These are phyloP conservation scores for Paralagenidium karlingii DNA, from an alignment of 352 stramenopile genomes.

Conservation along the genomic window DNA sequence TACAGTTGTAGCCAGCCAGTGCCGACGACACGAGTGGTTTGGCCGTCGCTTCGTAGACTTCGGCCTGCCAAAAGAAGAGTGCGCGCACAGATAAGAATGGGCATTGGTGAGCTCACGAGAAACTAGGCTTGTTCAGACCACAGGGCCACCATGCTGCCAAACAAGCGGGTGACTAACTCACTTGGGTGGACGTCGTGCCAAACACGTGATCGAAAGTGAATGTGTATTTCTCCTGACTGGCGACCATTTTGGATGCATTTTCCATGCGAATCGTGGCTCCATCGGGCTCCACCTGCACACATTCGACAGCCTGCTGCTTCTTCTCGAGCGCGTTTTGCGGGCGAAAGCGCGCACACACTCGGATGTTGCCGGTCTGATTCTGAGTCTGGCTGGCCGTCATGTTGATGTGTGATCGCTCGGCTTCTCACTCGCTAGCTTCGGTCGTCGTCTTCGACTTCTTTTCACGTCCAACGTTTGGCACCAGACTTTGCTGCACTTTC, in stretches of 20 bases:
- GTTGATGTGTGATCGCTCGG: too few relatives aligned
- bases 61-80: conserved; percentile 5
- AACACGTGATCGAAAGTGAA: conserved; percentile 73
- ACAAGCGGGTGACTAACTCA: not conserved
- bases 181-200: conserved; percentile 31
- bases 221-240: conserved; percentile 17
- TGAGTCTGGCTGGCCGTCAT: too few relatives aligned
- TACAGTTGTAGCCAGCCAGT: too few relatives aligned
- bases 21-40: conserved; percentile 44
- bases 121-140: too few relatives aligned
- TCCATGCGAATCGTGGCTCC: conserved; percentile 27
- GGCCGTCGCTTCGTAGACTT: conserved; percentile 53
- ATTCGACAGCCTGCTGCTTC: conserved; percentile 50
- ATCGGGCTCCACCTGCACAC: conserved; percentile 32
- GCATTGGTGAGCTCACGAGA: too few relatives aligned
- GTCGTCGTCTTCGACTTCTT: too few relatives aligned
- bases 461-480: too few relatives aligned
- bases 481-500: too few relatives aligned
- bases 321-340: conserved; percentile 68
- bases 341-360: conserved; percentile 58
- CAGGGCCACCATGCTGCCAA: too few relatives aligned
- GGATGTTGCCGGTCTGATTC: too few relatives aligned
- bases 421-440: too few relatives aligned
- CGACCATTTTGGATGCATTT: conserved; percentile 9
- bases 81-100: too few relatives aligned